Conservation (phyloP, 352 stramenopile genomes). For the Halophytophthora polymorphica region DNA sequence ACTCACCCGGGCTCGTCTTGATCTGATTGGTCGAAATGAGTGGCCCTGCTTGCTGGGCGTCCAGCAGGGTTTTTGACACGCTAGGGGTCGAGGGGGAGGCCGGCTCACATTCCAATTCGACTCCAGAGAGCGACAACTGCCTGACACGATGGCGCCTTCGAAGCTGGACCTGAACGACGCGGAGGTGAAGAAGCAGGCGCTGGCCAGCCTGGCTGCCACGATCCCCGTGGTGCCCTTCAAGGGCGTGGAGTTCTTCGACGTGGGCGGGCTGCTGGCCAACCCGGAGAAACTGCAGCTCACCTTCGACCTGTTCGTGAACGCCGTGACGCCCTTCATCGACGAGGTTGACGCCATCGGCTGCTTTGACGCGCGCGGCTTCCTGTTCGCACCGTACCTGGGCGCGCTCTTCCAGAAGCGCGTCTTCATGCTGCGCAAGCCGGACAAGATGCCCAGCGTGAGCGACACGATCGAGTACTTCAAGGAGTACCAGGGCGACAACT, state of each 20-base stretch:
- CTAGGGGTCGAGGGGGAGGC: not conserved
- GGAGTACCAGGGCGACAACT: slow-evolving; percentile 90
- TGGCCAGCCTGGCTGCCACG: slow-evolving; percentile 73
- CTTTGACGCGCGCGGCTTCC: slow-evolving; percentile 96
- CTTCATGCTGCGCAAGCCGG: slow-evolving; percentile 98
- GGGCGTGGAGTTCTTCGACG: slow-evolving; percentile 97
- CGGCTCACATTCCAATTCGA: slow-evolving; percentile 4
- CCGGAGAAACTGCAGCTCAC: slow-evolving; percentile 88
- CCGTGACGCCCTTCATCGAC: slow-evolving; percentile 49
- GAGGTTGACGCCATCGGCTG: slow-evolving; percentile 83
- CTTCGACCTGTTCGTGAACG: slow-evolving; percentile 91
- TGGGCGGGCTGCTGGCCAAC: slow-evolving; percentile 91
- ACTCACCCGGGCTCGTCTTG: not conserved
- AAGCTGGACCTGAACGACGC: slow-evolving; percentile 47
- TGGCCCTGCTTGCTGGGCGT: not conserved
- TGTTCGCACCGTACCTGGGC: slow-evolving; percentile 94
- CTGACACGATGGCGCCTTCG: slow-evolving; percentile 19
- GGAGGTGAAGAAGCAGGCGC: slow-evolving; percentile 46
- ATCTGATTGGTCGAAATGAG: not conserved
- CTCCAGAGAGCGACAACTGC: slow-evolving; percentile 11
- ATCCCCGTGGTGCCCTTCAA: slow-evolving; percentile 97
- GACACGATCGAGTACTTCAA: slow-evolving; percentile 92
- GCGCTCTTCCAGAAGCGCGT: slow-evolving; percentile 96
- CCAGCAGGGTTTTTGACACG: not conserved
- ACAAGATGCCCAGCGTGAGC: slow-evolving; percentile 96